phyloP scores from a whole-genome alignment of 2,329 filamentous ascomycete genomes.

The Neopestalotiopsis clavispora region DNA sequence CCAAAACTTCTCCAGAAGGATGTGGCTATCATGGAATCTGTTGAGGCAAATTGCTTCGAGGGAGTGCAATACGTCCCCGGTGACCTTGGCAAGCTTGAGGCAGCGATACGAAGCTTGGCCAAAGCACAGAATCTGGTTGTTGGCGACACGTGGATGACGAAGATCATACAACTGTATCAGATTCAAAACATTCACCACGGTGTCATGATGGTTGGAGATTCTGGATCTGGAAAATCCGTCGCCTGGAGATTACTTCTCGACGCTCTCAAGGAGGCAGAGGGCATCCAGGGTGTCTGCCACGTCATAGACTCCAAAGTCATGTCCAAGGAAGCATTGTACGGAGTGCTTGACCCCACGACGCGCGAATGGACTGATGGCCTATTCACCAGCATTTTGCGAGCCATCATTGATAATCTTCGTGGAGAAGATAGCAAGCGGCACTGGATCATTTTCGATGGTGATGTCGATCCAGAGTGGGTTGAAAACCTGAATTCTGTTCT shows the following conservation, averaged over 20 bases:
- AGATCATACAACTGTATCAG: constrained; percentile 95
- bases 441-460: constrained; percentile 99
- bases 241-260: constrained; percentile 93
- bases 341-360: constrained; percentile 93
- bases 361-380: constrained; percentile 98
- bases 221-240: constrained; percentile 94
- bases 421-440: constrained; percentile 96
- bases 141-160: constrained; percentile 96
- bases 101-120: constrained; percentile 82
- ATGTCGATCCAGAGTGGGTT: constrained; percentile 99
- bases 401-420: constrained; percentile 98
- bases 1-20: constrained; percentile 95
- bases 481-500: constrained; percentile 99
- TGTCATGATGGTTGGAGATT: constrained; percentile 99
- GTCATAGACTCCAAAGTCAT: constrained; percentile 99
- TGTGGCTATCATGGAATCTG: constrained; percentile 83
- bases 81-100: constrained; percentile 77
- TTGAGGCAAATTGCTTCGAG: constrained; percentile 88
- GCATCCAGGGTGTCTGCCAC: constrained; percentile 91
- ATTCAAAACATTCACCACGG: constrained; percentile 98
- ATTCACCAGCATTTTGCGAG: constrained; percentile 95
- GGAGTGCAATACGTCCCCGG: constrained; percentile 92
- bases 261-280: constrained; percentile 88
- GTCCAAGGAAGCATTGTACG: constrained; percentile 98
- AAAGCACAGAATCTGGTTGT: constrained; percentile 85